Conservation (phyloP, 192 early-diverging fungal genomes). For the Rhizophlyctis rosea region DNA sequence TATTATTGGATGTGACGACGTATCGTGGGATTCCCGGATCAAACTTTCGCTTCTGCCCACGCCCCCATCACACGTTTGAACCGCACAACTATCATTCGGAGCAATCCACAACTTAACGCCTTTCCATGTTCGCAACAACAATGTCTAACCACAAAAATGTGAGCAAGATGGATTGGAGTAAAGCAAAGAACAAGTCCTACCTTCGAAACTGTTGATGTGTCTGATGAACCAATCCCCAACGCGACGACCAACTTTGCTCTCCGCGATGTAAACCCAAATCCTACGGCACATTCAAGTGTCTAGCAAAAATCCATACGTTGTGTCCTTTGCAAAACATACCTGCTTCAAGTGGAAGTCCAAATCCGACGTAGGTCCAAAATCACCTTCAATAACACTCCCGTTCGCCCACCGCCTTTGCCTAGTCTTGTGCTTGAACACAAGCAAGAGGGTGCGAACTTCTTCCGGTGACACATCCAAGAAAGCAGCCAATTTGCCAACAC, state of each 20-base stretch:
- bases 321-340: constrained; percentile 26
- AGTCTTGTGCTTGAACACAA: constrained; percentile 93
- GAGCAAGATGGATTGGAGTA: no score
- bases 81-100: no score
- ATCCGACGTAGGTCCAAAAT: constrained; percentile 76
- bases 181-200: constrained; percentile 19
- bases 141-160: no score
- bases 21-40: no score
- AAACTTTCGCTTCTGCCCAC: no score
- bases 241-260: constrained; percentile 87
- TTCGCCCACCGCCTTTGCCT: constrained; percentile 80
- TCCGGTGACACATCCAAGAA: constrained; percentile 84
- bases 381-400: constrained; percentile 83
- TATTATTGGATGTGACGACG: no score
- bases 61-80: no score
- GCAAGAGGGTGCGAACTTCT: constrained; percentile 77
- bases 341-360: constrained; percentile 91
- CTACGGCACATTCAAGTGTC: constrained; percentile 46
- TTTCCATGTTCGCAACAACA: constrained; percentile 33
- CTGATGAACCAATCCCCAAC: constrained; percentile 96
- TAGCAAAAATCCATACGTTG: background rate
- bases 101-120: constrained; percentile 6
- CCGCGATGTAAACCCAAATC: constrained; percentile 95
- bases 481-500: constrained; percentile 78
- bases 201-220: constrained; percentile 89